Evolutionary conservation across 805 yeast species (phyloP).

Genomic region (Sungouiozyma ichnusensis): DNA sequence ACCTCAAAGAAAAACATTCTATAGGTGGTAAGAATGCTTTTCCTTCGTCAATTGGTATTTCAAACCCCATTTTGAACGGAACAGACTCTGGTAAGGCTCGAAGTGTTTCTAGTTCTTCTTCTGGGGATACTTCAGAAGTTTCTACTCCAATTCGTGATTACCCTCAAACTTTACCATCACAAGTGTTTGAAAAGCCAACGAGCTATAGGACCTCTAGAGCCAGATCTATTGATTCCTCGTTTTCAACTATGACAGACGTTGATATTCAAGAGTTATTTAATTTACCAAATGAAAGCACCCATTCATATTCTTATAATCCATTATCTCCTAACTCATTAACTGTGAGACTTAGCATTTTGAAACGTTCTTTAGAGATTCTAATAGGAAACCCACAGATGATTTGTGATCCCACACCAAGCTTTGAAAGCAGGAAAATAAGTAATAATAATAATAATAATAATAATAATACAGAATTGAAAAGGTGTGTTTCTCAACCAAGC

Average conservation of each 20-base stretch:
- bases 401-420: conserved; percentile 4
- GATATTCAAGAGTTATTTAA: conserved; percentile 38
- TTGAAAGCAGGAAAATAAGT: neutral
- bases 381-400: conserved; percentile 45
- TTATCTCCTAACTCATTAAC: conserved; percentile 74
- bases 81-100: neutral
- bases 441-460: neutral
- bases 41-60: neutral
- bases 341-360: conserved; percentile 60
- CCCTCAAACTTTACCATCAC: neutral
- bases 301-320: conserved; percentile 77
- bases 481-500: neutral
- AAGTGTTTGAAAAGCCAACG: conserved; percentile 1
- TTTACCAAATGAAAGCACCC: conserved; percentile 72
- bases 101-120: neutral
- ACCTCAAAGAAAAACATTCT: conserved; percentile 21
- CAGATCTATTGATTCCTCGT: conserved; percentile 7
- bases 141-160: conserved; percentile 2
- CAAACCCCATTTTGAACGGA: neutral
- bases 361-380: conserved; percentile 64
- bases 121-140: neutral
- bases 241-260: conserved; percentile 16
- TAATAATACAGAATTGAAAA: neutral
- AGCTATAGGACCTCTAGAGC: conserved; percentile 2
- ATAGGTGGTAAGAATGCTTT: conserved; percentile 6